phyloP scores from a whole-genome alignment of 306 rosid genomes.

The Adenanthera pavonina region DNA sequence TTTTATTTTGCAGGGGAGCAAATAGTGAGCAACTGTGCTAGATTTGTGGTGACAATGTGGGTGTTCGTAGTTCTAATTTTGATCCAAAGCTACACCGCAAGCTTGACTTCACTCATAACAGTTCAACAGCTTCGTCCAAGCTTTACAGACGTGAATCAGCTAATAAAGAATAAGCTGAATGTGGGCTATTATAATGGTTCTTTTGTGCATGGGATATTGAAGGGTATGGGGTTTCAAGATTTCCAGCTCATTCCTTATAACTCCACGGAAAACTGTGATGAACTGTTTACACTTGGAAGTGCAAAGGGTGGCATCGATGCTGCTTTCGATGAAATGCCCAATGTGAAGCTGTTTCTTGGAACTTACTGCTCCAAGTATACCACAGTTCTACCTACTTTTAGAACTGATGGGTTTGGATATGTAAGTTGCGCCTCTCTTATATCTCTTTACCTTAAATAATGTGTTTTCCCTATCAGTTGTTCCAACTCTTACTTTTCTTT shows the following conservation, averaged over 20 bases:
- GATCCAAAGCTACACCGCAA: conserved; percentile 72
- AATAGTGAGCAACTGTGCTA: conserved; percentile 57
- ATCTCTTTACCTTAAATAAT: not conserved
- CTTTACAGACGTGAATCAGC: conserved; percentile 45
- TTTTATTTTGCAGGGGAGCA: conserved; percentile 52
- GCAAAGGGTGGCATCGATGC: conserved; percentile 59
- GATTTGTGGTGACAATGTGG: conserved; percentile 68
- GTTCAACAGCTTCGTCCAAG: conserved; percentile 60
- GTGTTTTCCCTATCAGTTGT: not conserved
- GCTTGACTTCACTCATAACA: conserved; percentile 64
- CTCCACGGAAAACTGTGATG: conserved; percentile 38
- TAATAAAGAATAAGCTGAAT: conserved; percentile 40
- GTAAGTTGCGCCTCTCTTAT: conserved; percentile 48
- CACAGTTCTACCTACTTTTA: conserved; percentile 52
- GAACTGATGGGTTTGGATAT: conserved; percentile 65
- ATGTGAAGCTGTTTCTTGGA: conserved; percentile 49
- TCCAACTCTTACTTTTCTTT: not conserved
- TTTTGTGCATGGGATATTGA: conserved; percentile 46
- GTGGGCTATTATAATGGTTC: conserved; percentile 57
- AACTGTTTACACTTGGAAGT: conserved; percentile 51
- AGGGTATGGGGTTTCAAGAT: conserved; percentile 43
- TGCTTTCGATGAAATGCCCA: conserved; percentile 64
- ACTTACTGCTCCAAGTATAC: conserved; percentile 54
- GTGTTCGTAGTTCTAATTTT: conserved; percentile 64
- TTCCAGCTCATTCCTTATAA: conserved; percentile 34